These are phyloP conservation scores for Colletotrichum gloeosporioides DNA, from an alignment of 2,329 filamentous ascomycete genomes.

Conservation along the genomic window DNA sequence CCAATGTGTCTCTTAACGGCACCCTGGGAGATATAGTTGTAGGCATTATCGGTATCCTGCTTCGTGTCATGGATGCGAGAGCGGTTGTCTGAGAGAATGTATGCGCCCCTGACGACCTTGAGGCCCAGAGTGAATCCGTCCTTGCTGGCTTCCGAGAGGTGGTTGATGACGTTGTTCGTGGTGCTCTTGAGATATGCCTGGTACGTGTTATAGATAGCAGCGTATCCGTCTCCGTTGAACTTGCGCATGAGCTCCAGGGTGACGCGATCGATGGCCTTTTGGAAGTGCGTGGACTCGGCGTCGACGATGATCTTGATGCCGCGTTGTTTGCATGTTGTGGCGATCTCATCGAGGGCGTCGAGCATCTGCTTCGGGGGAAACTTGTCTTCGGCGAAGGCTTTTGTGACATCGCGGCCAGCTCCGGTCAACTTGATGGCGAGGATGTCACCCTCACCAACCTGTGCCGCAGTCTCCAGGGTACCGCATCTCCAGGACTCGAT, in stretches of 20 bases:
- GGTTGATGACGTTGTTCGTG: slow-evolving; percentile 42
- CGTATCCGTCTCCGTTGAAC: slow-evolving; percentile 42
- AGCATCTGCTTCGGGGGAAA: slow-evolving; percentile 45
- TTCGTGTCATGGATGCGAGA: slow-evolving; percentile 58
- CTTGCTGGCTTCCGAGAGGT: slow-evolving; percentile 49
- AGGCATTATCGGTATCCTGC: slow-evolving; percentile 55
- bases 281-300: slow-evolving; percentile 51
- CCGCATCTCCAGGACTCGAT: slow-evolving; percentile 43
- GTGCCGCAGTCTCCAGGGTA: slow-evolving; percentile 33
- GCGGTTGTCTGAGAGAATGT: slow-evolving; percentile 55
- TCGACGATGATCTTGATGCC: slow-evolving; percentile 49
- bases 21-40: slow-evolving; percentile 53
- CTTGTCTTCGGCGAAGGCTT: slow-evolving; percentile 38
- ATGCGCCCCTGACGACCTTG: slow-evolving; percentile 63
- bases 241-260: slow-evolving; percentile 40
- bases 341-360: slow-evolving; percentile 45
- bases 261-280: slow-evolving; percentile 39
- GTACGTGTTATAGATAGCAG: slow-evolving; percentile 56
- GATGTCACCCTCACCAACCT: slow-evolving; percentile 38
- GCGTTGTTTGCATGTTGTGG: slow-evolving; percentile 39
- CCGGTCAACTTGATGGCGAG: slow-evolving; percentile 48
- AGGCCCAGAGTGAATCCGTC: slow-evolving; percentile 58
- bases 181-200: slow-evolving; percentile 61
- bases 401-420: slow-evolving; percentile 43
- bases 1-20: slow-evolving; percentile 33